Evolutionary conservation across 352 stramenopile species (phyloP).

Genomic region (Elongisporangium prolatum): DNA sequence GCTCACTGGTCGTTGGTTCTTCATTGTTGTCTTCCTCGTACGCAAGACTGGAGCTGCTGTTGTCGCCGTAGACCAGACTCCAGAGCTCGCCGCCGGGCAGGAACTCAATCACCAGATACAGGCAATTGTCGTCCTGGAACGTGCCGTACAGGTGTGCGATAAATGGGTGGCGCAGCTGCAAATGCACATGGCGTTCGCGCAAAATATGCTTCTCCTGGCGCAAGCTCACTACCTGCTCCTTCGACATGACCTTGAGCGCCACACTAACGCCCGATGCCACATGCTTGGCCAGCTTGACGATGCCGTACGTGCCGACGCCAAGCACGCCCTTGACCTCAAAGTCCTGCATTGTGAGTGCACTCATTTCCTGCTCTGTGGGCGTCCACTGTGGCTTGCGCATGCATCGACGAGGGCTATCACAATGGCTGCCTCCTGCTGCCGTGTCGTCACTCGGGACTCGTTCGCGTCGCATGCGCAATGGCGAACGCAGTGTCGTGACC

Average conservation of each 20-base stretch:
- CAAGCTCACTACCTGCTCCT: constrained; percentile 38
- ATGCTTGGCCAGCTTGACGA: constrained; percentile 76
- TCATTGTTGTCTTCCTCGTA: constrained; percentile 13
- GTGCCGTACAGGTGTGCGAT: constrained; percentile 65
- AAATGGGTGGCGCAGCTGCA: constrained; percentile 61
- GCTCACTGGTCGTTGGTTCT: background rate
- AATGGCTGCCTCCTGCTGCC: constrained; percentile 25
- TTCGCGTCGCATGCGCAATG: background rate
- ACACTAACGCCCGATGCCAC: constrained; percentile 50
- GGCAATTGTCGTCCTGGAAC: constrained; percentile 80
- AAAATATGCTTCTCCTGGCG: constrained; percentile 67
- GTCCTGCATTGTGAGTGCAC: constrained; percentile 32
- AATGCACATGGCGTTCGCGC: constrained; percentile 62
- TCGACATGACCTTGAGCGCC: constrained; percentile 62
- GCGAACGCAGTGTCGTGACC: background rate
- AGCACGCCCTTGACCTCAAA: constrained; percentile 74
- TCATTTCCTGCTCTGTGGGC: constrained; percentile 27
- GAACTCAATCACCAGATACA: constrained; percentile 83
- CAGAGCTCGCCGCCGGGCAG: constrained; percentile 75
- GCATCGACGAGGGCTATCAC: constrained; percentile 16
- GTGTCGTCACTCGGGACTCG: background rate
- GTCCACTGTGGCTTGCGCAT: constrained; percentile 20
- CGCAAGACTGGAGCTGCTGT: constrained; percentile 8
- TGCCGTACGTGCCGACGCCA: constrained; percentile 70
- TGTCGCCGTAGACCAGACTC: constrained; percentile 58